Evolutionary conservation across 495 filamentous ascomycete species (phyloP), one percentile per base, ranked within the genome.

Genomic region (Lichenothelia convexa): DNA sequence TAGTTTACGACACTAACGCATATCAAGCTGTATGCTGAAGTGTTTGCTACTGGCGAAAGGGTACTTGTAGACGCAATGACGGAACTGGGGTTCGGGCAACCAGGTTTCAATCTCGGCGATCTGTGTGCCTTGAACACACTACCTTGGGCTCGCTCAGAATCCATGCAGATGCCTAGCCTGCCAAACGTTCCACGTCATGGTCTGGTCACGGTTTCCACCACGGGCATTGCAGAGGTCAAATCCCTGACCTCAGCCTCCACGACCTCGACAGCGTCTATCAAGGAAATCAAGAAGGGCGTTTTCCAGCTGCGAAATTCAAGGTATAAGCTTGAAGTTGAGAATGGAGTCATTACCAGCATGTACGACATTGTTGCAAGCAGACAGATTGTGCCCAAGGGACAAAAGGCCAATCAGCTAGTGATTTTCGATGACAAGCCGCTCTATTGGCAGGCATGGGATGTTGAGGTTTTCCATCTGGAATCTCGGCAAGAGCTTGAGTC

Each of bases 371-470:
- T 59, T 9, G 68, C 63, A 15, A 57, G 76, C 5, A 71, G 87
- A 32, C 81, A 97, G 51, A 48, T 93, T 20, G 71, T 97, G 33
- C 60, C 82, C 12, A 65, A 77, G 42, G 84, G 78, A 38, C 64
- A 68, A 4, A 89, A 83, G 54, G 86, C 81, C 31, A 87, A 85
- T 35, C 86, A 94, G 49, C 65, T 93, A 5, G 85, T 97, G 40
- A 78, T 95, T 35, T 94, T 91, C 51, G 89, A 97, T 50, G 89
- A 97, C 57, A 94, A 95, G 58, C 89, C 89, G 13, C 67, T 95
- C 15, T 92, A 93, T 60, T 97, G 89, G 89, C 87, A 97, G 59
- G 89, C 86, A 1, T 97, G 89, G 89, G 89, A 97, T 56, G 85
- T 93, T 21, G 89, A 97, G 54, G 83, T 95, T 31, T 97, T 78